Base-by-base conservation (phyloP, 352 stramenopile species). In the Pythium myriotylum region DNA sequence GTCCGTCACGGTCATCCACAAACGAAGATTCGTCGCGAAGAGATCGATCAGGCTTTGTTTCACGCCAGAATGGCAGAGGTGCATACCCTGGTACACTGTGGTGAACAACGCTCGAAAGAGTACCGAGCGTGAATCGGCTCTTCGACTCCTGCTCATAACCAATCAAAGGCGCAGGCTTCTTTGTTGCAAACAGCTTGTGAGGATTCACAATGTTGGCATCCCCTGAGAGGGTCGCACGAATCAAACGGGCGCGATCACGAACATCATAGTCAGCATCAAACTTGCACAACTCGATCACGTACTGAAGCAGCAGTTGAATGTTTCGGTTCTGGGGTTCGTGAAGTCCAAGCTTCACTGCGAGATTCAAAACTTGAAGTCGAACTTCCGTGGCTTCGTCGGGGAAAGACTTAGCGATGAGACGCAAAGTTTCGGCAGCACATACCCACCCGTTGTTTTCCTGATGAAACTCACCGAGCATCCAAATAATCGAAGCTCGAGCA, bases 241-340 rank as follows among this genome's bases (percentile, higher is more conserved):
- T 73, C 41, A 98, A 78, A 43, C 94, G 86, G 20, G 88, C 89
- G 7, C 93, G 86, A 59, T 98, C 94, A 8, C 94, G 88, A 4
- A 98, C 76, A 46, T 98, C 94, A 57, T 97, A 97, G 62, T 97
- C 88, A 7, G 86, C 67, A 67, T 98, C 94, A 58, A 97, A 98
- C 60, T 96, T 88, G 54, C 85, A 93, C 27, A 98, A 69, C 62
- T 98, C 91, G 33, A 98, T 84, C 53, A 98, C 83, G 53, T 98
- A 98, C 54, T 91, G 79, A 2, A 95, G 63, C 20, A 98, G 70
- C 54, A 92, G 58, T 47, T 90, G 78, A 39, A 96, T 81, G 14
- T 91, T 87, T 32, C 74, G 66, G 66, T 81, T 86, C 57, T 77
- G 86, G 5, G 73, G 90, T 62, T 82, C 79, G 47, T 70, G 85